Evolutionary conservation across 1,284 basidiomycete species (phyloP), one percentile per base, ranked within the genome.

Genomic region (Tilletia horrida): DNA sequence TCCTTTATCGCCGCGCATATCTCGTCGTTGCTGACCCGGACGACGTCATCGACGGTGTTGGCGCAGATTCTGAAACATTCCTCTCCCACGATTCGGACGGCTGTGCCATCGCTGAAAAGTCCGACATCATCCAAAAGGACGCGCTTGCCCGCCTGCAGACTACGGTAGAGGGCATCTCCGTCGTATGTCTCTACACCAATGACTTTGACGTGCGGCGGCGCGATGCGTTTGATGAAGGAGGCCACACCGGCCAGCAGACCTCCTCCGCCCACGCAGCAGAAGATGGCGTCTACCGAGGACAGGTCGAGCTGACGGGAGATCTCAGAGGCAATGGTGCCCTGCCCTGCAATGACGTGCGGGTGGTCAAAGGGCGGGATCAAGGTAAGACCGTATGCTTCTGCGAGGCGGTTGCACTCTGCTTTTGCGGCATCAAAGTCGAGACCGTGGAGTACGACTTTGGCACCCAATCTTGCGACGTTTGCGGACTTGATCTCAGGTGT

Each of bases 1-100:
- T 98, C 96, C 84, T 97, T 97, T 84, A 98, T 97, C 18, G 94
- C 93, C 3, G 96, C 96, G 81, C 96, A 99, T 66, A 99, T 89
- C 82, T 96, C 96, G 79, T 99, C 96, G 73, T 96, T 98, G 81
- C 90, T 88, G 23, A 91, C 92, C 73, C 90, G 87, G 50, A 94
- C 88, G 42, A 98, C 84, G 9, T 88, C 90, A 77, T 97, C 93
- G n/a, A 97, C 83, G 23, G 92, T 84, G 64, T 90, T 85, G 79
- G 90, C 85, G 83, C 94, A 97, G 70, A 99, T 87, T 69, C 96
- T 87, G 84, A 97, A 97, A 1, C 92, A 90, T 81, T 98, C 96
- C 82, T 90, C 91, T 11, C 96, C 96, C 0, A 98, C 93, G 61
- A 95, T 87, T 80, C 91, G 90, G n/a, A 98, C 96, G 0, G 96